Conservation (phyloP, 129 eudicot species). For the Ambrosia trifida region DNA sequence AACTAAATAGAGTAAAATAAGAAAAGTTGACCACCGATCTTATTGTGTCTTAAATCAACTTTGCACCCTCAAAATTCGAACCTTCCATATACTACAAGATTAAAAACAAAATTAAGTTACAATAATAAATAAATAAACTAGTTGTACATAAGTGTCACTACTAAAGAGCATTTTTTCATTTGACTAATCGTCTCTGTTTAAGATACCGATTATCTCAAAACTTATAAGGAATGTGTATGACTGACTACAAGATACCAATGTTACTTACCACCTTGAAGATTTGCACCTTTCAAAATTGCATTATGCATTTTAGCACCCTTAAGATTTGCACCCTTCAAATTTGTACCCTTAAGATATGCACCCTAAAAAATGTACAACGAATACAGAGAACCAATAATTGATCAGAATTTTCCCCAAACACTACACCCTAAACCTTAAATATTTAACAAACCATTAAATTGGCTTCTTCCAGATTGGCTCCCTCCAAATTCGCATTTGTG, state of each 20-base stretch:
- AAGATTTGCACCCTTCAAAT: constrained; percentile 91
- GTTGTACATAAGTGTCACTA: neutral
- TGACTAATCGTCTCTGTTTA: neutral
- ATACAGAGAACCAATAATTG: neutral
- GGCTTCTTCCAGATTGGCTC: constrained; percentile 96
- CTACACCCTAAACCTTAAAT: neutral
- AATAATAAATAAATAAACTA: neutral
- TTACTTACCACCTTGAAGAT: constrained; percentile 88
- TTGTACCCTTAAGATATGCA: constrained; percentile 95
- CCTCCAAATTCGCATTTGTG: constrained; percentile 89
- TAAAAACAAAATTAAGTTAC: neutral
- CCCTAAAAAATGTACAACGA: constrained; percentile 44
- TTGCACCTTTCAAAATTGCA: constrained; percentile 86
- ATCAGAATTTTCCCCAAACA: neutral
- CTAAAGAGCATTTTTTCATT: neutral
- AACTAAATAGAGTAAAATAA: neutral
- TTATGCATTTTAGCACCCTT: constrained; percentile 84
- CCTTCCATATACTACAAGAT: constrained; percentile 60
- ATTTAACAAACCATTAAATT: constrained; percentile 58
- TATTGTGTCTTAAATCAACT: neutral
- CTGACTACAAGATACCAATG: neutral
- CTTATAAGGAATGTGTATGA: neutral
- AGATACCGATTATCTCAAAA: neutral
- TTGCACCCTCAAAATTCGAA: constrained; percentile 70
- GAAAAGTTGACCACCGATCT: neutral